Conservation (phyloP, 2,329 filamentous ascomycete genomes). For the Oidium heveae region DNA sequence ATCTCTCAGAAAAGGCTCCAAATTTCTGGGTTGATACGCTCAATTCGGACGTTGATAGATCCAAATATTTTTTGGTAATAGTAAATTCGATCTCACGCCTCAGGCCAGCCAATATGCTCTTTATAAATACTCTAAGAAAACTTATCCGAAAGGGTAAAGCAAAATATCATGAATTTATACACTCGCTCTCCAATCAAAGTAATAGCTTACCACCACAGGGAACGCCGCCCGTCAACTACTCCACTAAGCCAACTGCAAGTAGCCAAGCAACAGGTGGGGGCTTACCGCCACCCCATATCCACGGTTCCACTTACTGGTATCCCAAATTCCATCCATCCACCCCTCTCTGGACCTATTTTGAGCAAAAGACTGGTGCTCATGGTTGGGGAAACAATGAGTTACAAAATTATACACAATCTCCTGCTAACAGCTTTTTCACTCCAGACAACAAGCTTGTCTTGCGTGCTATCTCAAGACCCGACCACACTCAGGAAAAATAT, state of each 20-base stretch:
- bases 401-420: slow-evolving; percentile 26
- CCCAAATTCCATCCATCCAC: slow-evolving; percentile 22
- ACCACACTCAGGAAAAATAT: slow-evolving; percentile 19
- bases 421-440: slow-evolving; percentile 28
- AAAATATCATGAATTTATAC: neutral
- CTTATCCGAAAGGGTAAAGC: neutral
- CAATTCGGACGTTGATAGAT: neutral
- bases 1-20: neutral
- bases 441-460: slow-evolving; percentile 25
- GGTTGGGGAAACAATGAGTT: slow-evolving; percentile 37
- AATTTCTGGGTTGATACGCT: neutral
- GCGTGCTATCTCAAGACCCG: slow-evolving; percentile 18
- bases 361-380: slow-evolving; percentile 27
- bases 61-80: neutral
- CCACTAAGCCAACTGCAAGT: neutral
- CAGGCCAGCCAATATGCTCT: neutral
- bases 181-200: neutral
- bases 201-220: neutral
- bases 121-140: neutral
- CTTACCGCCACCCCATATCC: neutral
- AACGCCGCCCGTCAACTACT: neutral
- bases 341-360: slow-evolving; percentile 25
- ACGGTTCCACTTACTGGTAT: slow-evolving; percentile 21
- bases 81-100: neutral
- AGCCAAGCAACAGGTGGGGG: neutral